Conservation (phyloP, 306 rosid genomes). For the Cicer yamashitae region DNA sequence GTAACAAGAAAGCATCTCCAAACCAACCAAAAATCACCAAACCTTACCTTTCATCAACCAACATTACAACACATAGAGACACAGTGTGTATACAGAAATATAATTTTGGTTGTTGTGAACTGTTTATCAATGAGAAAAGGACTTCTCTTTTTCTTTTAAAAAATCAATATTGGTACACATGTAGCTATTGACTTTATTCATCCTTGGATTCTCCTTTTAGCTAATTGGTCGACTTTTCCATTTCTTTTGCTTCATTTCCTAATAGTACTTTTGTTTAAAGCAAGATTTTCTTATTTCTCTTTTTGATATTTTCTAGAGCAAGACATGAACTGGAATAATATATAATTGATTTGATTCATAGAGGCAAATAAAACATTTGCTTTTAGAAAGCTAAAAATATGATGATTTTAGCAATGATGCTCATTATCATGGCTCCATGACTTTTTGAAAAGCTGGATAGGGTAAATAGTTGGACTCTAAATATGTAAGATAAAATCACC, state of each 20-base stretch:
- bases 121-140: slow-evolving; percentile 43
- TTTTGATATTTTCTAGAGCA: slow-evolving; percentile 33
- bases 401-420: slow-evolving; percentile 65
- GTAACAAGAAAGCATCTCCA: slow-evolving; percentile 42
- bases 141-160: slow-evolving; percentile 4
- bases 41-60: slow-evolving; percentile 53
- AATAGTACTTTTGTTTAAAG: slow-evolving; percentile 34
- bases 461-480: too few species aligned
- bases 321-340: slow-evolving; percentile 34
- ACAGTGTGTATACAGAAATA: slow-evolving; percentile 33
- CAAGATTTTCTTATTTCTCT: slow-evolving; percentile 22
- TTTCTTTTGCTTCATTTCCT: slow-evolving; percentile 37
- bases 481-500: too few species aligned
- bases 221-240: slow-evolving; percentile 41
- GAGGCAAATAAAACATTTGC: slow-evolving; percentile 43
- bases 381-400: slow-evolving; percentile 38
- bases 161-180: slow-evolving; percentile 46
- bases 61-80: slow-evolving; percentile 49
- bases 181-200: slow-evolving; percentile 44
- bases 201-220: slow-evolving; percentile 56
- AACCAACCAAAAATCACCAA: slow-evolving; percentile 63
- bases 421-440: slow-evolving; percentile 48
- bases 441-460: slow-evolving; percentile 36
- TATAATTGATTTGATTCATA: slow-evolving; percentile 44
- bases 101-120: slow-evolving; percentile 49